Base-by-base conservation (phyloP, 768 basidiomycete genomes). In the Lyophyllum decastes region DNA sequence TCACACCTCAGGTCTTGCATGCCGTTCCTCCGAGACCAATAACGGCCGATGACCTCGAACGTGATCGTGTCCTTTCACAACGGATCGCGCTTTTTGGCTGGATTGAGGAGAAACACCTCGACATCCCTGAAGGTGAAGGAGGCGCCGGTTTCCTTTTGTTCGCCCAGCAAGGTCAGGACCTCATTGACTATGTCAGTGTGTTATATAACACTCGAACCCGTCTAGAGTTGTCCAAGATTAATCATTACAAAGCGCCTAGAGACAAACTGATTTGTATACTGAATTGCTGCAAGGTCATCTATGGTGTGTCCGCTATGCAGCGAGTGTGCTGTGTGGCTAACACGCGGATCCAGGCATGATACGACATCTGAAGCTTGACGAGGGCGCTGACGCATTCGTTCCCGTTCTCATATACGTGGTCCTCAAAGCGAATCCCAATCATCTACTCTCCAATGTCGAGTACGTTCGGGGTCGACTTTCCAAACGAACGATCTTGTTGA, bases 211-310 rank as follows among this genome's bases (percentile, higher is more conserved):
- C 38, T 12, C 26, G n/a, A 41, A n/a, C n/a, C 40, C 33, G 30
- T 22, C 35, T 67, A 94, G 97, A 99, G 72, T 78, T 99, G 43
- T 72, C 94, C 64, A 98, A 98, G 80, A 89, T 99, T 60, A 98
- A 97, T 66, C 95, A 98, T 69, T 99, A 98, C 78, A 98, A 98
- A 72, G 97, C 97, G 10, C 97, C 97, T 8, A 82, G 97, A 43
- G 97, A 99, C 73, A 99, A 99, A 75, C 78, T 98, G 51, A 98
- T 99, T 54, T 98, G 97, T 72, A 90, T 98, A 38, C 75, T 98
- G 49, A 99, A 99, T 68, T 92, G 87, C 72, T 99, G 95, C 85
- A 99, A 99, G 77, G 94, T 99, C 72, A 98, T 99, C 64, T 98
- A 97, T 67, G 97, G 96, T 95, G 62, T 59, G 89, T 72, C 25